A percentile compares a stretch with the other conserved stretches of the same genome.
These are phyloP conservation scores for Turnera subulata DNA, from an alignment of 345 rosid species.

Conservation along the genomic window DNA sequence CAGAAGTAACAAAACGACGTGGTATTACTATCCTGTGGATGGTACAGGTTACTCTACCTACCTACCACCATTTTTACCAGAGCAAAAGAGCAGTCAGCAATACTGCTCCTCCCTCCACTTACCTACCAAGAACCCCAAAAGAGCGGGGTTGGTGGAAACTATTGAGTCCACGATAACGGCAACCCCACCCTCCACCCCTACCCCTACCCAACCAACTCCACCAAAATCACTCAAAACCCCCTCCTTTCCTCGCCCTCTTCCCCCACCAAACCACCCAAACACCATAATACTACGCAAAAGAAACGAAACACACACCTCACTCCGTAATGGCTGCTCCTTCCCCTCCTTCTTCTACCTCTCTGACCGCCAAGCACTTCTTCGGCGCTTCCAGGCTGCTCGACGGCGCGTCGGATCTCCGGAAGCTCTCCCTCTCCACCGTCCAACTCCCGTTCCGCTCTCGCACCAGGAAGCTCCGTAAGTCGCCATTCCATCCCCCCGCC, in stretches of 20 bases:
- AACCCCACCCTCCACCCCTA: too few relatives aligned
- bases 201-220: background rate
- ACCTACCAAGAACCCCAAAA: too few relatives aligned
- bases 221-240: background rate
- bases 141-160: too few relatives aligned
- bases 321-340: background rate
- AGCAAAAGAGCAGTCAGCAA: too few relatives aligned
- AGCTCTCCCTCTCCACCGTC: slow-evolving; percentile 16
- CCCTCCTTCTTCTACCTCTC: slow-evolving; percentile 11
- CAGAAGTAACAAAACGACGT: too few relatives aligned
- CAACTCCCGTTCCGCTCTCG: slow-evolving; percentile 14
- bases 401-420: slow-evolving; percentile 4
- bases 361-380: slow-evolving; percentile 13
- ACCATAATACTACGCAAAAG: background rate
- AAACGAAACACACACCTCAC: background rate
- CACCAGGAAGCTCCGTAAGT: slow-evolving; percentile 17
- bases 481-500: too few relatives aligned
- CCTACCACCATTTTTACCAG: too few relatives aligned
- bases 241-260: background rate
- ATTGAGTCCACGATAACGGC: too few relatives aligned
- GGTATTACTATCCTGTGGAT: too few relatives aligned
- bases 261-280: background rate
- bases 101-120: too few relatives aligned
- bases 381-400: slow-evolving; percentile 1
- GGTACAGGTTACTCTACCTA: too few relatives aligned